A percentile compares a stretch with the other conserved stretches of the same genome.
Evolutionary conservation across 257 asterid genomes (phyloP).

Genomic region (Solanum sparsipilum): DNA sequence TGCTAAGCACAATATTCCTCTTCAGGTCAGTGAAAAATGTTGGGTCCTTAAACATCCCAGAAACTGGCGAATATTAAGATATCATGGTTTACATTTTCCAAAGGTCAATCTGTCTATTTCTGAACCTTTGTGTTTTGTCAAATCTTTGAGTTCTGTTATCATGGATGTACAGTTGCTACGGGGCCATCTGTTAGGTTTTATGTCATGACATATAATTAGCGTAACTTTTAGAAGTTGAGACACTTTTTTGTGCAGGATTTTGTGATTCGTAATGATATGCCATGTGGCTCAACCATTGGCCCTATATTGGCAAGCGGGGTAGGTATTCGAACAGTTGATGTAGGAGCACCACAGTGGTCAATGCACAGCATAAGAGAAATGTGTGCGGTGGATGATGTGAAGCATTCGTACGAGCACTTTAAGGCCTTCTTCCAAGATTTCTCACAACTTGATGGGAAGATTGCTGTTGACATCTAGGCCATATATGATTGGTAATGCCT

Average conservation of each 20-base stretch:
- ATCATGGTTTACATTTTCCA: neutral
- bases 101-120: neutral
- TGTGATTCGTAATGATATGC: constrained; percentile 83
- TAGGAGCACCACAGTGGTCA: constrained; percentile 86
- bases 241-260: constrained; percentile 44
- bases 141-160: neutral
- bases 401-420: constrained; percentile 74
- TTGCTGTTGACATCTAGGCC: constrained; percentile 46
- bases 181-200: neutral
- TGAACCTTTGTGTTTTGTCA: neutral
- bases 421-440: constrained; percentile 69
- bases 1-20: constrained; percentile 60
- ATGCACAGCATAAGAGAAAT: constrained; percentile 98
- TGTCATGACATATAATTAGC: neutral
- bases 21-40: constrained; percentile 43
- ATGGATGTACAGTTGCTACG: neutral
- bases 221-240: neutral
- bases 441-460: constrained; percentile 58
- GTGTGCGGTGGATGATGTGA: constrained; percentile 89
- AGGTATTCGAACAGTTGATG: constrained; percentile 81
- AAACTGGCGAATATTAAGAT: neutral
- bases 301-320: constrained; percentile 93
- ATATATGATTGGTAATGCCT: neutral
- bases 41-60: neutral
- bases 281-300: constrained; percentile 92